phyloP scores from a whole-genome alignment of 768 basidiomycete genomes.

The Kwoniella heveanensis region DNA sequence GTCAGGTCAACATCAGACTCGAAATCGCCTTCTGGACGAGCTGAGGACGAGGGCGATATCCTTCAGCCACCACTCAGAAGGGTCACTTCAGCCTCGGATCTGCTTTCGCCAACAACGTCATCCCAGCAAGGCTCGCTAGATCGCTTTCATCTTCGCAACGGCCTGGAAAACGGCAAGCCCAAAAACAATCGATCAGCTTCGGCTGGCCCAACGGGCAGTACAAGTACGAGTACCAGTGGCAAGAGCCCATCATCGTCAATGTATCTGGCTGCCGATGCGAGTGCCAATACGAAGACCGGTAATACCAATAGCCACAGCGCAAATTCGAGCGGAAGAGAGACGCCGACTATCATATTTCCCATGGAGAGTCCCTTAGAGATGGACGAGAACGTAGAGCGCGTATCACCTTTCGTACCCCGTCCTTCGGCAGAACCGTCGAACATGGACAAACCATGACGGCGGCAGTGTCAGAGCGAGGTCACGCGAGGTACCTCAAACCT shows the following conservation, averaged over 20 bases:
- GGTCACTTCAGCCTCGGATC: background rate
- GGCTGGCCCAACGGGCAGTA: too few species aligned
- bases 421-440: background rate
- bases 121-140: background rate
- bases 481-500: too few species aligned
- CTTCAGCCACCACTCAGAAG: background rate
- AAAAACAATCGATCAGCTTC: too few species aligned
- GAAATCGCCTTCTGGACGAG: background rate
- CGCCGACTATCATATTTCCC: constrained; percentile 16
- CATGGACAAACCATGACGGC: too few species aligned
- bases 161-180: too few species aligned
- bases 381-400: background rate
- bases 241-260: too few species aligned
- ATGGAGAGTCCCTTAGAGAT: constrained; percentile 20
- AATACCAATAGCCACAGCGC: too few species aligned
- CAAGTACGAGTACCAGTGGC: background rate
- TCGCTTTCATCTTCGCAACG: too few species aligned
- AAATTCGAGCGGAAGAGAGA: constrained; percentile 10
- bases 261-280: background rate
- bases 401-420: background rate
- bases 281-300: background rate
- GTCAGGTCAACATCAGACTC: background rate
- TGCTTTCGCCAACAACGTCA: background rate
- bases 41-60: background rate
- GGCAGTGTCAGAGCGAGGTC: too few species aligned